A percentile compares a stretch with the other conserved stretches of the same genome.
Evolutionary conservation across 148 eudicot species (phyloP).

Genomic region (Cornus kousa): DNA sequence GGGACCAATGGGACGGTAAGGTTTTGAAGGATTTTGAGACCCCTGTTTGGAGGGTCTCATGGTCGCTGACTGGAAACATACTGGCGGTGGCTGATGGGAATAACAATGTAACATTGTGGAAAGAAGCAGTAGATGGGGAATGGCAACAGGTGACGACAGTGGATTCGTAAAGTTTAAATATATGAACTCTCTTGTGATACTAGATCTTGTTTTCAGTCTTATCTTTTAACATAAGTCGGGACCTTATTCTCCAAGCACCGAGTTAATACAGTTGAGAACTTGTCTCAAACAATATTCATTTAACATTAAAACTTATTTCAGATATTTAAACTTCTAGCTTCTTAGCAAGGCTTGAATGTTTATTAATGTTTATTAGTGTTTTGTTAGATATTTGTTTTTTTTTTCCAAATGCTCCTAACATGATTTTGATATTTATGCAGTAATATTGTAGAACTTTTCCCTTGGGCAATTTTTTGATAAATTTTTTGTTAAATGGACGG

Average conservation of each 20-base stretch:
- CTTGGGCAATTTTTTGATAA: neutral
- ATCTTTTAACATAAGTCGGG: neutral
- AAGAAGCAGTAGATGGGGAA: constrained; percentile 18
- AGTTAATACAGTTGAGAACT: neutral
- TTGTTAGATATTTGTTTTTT: neutral
- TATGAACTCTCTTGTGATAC: neutral
- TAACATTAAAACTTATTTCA: neutral
- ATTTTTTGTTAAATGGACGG: neutral
- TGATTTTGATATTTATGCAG: neutral
- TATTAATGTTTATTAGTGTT: neutral
- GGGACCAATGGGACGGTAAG: constrained; percentile 21
- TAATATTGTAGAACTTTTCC: neutral
- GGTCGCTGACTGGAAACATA: constrained; percentile 17
- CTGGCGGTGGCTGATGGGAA: constrained; percentile 21
- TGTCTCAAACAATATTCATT: neutral
- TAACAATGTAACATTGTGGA: constrained; percentile 16
- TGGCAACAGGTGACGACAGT: constrained; percentile 18
- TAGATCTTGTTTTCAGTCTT: neutral
- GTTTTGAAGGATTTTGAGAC: constrained; percentile 20
- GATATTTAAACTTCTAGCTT: neutral
- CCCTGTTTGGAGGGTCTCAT: constrained; percentile 23
- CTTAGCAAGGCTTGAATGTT: neutral
- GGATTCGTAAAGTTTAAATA: neutral
- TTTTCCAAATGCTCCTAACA: neutral
- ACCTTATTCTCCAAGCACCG: neutral